Conservation (phyloP, 352 stramenopile genomes). For the Phytophthora aleatoria region DNA sequence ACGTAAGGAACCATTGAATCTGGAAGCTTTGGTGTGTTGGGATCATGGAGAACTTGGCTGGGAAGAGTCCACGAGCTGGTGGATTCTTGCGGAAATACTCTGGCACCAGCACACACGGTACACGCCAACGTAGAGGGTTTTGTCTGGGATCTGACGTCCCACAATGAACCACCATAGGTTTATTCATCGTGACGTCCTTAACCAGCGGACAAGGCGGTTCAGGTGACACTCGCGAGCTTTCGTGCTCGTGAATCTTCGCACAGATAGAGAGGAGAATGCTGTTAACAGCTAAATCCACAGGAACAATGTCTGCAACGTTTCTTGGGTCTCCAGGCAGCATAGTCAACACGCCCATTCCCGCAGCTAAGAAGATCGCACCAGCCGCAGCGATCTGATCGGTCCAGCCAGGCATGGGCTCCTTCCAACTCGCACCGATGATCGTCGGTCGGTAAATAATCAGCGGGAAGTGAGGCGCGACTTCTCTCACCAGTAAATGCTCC, state of each 20-base stretch:
- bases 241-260: constrained; percentile 37
- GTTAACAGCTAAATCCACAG: constrained; percentile 83
- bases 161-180: constrained; percentile 72
- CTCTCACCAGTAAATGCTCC: constrained; percentile 71
- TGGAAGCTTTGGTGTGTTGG: constrained; percentile 82
- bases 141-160: constrained; percentile 78
- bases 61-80: constrained; percentile 52
- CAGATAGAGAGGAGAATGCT: constrained; percentile 66
- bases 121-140: constrained; percentile 82
- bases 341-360: constrained; percentile 77
- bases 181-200: constrained; percentile 25
- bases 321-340: constrained; percentile 80
- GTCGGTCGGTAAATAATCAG: constrained; percentile 84
- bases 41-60: constrained; percentile 79
- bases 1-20: constrained; percentile 82
- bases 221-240: constrained; percentile 11
- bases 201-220: constrained; percentile 10
- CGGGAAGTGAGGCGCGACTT: constrained; percentile 50
- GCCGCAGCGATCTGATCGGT: constrained; percentile 81
- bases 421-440: constrained; percentile 88
- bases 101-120: constrained; percentile 60
- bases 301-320: constrained; percentile 85
- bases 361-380: constrained; percentile 80
- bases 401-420: constrained; percentile 85
- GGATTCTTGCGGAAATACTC: constrained; percentile 81